A percentile compares a stretch with the other conserved stretches of the same genome.
Conservation (phyloP, 1,284 basidiomycete species). For the Apiotrichum porosum region DNA sequence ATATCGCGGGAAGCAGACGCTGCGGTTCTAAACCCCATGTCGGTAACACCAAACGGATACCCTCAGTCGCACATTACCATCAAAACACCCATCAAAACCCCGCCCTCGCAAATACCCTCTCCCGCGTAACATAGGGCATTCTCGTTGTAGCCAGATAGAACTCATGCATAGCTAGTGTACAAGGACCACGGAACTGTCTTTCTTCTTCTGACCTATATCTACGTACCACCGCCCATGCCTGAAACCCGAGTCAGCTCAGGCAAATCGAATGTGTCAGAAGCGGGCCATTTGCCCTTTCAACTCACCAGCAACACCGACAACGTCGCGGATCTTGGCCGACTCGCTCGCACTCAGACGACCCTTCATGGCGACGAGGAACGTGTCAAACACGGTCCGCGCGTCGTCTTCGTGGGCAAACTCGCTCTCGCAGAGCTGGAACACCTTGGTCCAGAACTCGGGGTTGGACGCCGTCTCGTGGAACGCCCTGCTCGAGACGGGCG, state of each 20-base stretch:
- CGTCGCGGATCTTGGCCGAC: slow-evolving; percentile 49
- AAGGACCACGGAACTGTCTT: neutral
- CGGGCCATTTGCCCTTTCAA: too few species aligned
- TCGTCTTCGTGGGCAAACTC: slow-evolving; percentile 63
- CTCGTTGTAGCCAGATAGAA: too few species aligned
- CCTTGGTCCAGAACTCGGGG: slow-evolving; percentile 68
- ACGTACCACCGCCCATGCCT: slow-evolving; percentile 17
- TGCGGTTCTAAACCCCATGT: slow-evolving; percentile 18
- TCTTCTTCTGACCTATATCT: neutral
- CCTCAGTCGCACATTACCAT: too few species aligned
- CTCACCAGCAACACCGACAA: slow-evolving; percentile 39
- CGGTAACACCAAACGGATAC: too few species aligned
- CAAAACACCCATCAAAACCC: too few species aligned
- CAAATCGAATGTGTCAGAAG: too few species aligned
- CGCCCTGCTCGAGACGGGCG: slow-evolving; percentile 34
- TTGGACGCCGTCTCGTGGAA: slow-evolving; percentile 66
- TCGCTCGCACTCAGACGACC: slow-evolving; percentile 44
- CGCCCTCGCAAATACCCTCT: too few species aligned
- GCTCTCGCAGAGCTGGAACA: slow-evolving; percentile 64
- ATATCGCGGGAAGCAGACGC: slow-evolving; percentile 16
- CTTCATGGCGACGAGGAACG: slow-evolving; percentile 46
- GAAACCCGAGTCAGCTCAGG: neutral
- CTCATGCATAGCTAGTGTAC: neutral
- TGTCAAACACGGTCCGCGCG: slow-evolving; percentile 50
- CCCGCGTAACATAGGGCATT: too few species aligned